A percentile compares a stretch with the other conserved stretches of the same genome.
Evolutionary conservation across 805 yeast genomes (phyloP).

Genomic region (Metschnikowia lachancei): DNA sequence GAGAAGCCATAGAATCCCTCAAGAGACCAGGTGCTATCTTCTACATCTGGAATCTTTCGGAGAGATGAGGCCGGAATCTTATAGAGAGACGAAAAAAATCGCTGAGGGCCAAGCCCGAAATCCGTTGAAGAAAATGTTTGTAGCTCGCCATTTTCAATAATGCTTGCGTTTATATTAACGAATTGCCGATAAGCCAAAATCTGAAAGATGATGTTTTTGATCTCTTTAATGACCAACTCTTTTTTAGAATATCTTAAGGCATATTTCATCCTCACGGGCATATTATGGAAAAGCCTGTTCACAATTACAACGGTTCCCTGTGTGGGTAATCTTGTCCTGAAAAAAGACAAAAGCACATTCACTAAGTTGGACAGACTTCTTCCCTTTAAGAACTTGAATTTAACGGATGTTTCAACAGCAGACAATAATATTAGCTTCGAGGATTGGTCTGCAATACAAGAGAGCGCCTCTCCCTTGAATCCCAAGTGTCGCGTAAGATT

Average conservation of each 20-base stretch:
- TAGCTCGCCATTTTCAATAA: neutral
- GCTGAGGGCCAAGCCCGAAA: neutral
- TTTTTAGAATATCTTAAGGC: slow-evolving; percentile 20
- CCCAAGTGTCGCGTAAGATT: neutral
- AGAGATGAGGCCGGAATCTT: neutral
- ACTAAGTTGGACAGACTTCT: neutral
- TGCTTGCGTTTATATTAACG: neutral
- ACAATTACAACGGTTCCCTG: slow-evolving; percentile 41
- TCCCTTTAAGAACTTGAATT: neutral
- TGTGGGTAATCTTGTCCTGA: neutral
- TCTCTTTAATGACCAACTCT: slow-evolving; percentile 22
- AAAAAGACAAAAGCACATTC: slow-evolving; percentile 1
- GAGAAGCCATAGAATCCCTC: neutral
- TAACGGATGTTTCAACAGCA: neutral
- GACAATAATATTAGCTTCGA: neutral
- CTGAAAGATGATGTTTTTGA: slow-evolving; percentile 31
- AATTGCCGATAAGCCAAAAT: slow-evolving; percentile 26
- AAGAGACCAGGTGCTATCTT: neutral
- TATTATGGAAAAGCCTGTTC: slow-evolving; percentile 39
- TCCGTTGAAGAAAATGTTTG: neutral
- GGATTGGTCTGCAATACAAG: slow-evolving; percentile 3
- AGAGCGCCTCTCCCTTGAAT: neutral
- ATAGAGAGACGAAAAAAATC: neutral
- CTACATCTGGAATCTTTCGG: neutral
- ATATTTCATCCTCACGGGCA: slow-evolving; percentile 43